Evolutionary conservation across 192 early-diverging fungal genomes (phyloP).

Genomic region (Radiomyces spectabilis): DNA sequence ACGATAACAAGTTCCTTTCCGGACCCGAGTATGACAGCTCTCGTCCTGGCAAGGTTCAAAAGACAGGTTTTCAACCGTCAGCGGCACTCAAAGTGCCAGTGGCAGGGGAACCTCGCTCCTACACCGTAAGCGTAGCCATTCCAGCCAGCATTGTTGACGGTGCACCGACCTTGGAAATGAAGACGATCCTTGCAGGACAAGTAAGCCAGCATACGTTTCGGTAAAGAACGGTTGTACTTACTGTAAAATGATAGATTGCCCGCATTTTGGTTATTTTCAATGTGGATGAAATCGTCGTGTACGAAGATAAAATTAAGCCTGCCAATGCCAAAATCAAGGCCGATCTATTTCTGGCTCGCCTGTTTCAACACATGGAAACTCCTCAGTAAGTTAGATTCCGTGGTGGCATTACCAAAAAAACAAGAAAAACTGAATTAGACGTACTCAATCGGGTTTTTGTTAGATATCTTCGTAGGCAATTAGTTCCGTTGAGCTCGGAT

Average conservation of each 20-base stretch:
- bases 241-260: constrained; percentile 34
- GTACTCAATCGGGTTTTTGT: not conserved
- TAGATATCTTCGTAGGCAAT: constrained; percentile 52
- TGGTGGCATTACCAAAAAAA: no score
- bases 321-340: constrained; percentile 40
- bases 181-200: constrained; percentile 67
- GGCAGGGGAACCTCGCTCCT: constrained; percentile 24
- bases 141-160: constrained; percentile 59
- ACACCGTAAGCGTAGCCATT: constrained; percentile 59
- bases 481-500: constrained; percentile 62
- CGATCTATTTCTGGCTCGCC: constrained; percentile 47
- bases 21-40: constrained; percentile 32
- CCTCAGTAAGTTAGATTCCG: constrained; percentile 39
- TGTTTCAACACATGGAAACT: constrained; percentile 62
- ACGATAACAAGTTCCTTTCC: constrained; percentile 31
- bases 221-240: not conserved
- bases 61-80: constrained; percentile 4
- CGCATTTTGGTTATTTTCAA: constrained; percentile 47
- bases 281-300: constrained; percentile 66
- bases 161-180: constrained; percentile 53
- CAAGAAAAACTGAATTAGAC: no score
- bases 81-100: not conserved
- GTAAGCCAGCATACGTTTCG: constrained; percentile 11
- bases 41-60: constrained; percentile 7
- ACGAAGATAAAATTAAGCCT: constrained; percentile 33